These are phyloP conservation scores for Diaporthe sp. DNA, from an alignment of 2,329 filamentous ascomycete species.

Conservation along the genomic window DNA sequence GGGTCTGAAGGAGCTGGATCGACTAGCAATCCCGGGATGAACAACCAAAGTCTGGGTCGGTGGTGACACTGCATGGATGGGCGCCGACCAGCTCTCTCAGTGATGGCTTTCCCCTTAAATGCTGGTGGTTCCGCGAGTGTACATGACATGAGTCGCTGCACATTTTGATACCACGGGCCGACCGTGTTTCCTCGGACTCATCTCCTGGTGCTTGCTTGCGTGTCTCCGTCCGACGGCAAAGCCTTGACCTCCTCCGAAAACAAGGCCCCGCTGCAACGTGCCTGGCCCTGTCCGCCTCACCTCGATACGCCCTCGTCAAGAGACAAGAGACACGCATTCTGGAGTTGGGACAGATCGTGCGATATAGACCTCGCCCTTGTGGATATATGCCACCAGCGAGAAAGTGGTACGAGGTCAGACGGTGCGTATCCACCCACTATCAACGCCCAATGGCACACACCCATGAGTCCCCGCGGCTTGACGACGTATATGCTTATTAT, in stretches of 20 bases:
- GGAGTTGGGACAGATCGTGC: not conserved
- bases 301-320: not conserved
- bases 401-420: slow-evolving; percentile 14
- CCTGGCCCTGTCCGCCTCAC: not conserved
- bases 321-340: not conserved
- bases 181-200: slow-evolving; percentile 15
- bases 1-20: slow-evolving; percentile 35
- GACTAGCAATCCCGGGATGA: slow-evolving; percentile 31
- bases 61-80: slow-evolving; percentile 39
- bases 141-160: slow-evolving; percentile 33
- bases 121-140: slow-evolving; percentile 29
- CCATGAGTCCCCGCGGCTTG: not conserved
- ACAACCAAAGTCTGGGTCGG: slow-evolving; percentile 18
- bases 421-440: slow-evolving; percentile 24
- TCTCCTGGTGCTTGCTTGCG: slow-evolving; percentile 27
- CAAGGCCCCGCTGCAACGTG: slow-evolving; percentile 26
- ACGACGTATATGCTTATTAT: slow-evolving; percentile 31
- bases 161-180: slow-evolving; percentile 22
- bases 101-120: slow-evolving; percentile 29
- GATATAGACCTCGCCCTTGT: slow-evolving; percentile 6
- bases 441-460: not conserved
- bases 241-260: slow-evolving; percentile 19
- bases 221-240: slow-evolving; percentile 27
- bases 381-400: slow-evolving; percentile 6
- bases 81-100: slow-evolving; percentile 8